Evolutionary conservation across 1,139 yeast genomes (phyloP), one percentile per base, ranked within the genome.

Genomic region (Spencermartinsiella ligniputridi): DNA sequence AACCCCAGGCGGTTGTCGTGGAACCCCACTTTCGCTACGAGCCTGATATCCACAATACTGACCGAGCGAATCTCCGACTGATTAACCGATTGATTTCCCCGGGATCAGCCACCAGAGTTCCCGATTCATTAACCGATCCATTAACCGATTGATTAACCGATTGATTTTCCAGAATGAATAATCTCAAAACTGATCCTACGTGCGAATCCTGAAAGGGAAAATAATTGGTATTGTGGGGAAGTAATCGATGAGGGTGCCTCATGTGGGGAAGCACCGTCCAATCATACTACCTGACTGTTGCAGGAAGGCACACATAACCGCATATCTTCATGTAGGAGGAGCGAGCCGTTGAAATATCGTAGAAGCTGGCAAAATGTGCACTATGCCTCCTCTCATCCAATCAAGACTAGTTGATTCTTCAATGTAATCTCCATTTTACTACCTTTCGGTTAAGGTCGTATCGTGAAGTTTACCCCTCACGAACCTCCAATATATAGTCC

Each of bases 191-290:
- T 24, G 29, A 9, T 24, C 29, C 9, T 24, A 12, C 29, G 11
- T 24, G 11, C 11, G 12, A 9, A n/a, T 13, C 8, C n/a, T 13
- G n/a, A 34, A 34, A 34, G 16, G 12, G 36, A 17, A 34, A 34
- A 34, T 11, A 13, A 34, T 11, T 34, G 13, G 9, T 15, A 4
- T 13, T 17, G n/a, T 34, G 20, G 20, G 6, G 21, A 6, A 4
- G 20, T 8, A 17, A 17, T 13, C 20, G 36, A 30, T 30, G 34
- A 30, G 13, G 16, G 34, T 30, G 34, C 34, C 20, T 15, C 36
- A 17, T 34, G 36, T 34, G 36, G 36, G 36, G 36, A 15, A 34
- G 36, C 36, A 34, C 11, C 36, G 21, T 13, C 18, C 20, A 34
- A 34, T 34, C 36, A 13, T 13, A 17, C 18, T 8, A 15, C 12